Evolutionary conservation across 805 yeast genomes (phyloP), one percentile per base, ranked within the genome.

Genomic region (Yarrowia divulgata): DNA sequence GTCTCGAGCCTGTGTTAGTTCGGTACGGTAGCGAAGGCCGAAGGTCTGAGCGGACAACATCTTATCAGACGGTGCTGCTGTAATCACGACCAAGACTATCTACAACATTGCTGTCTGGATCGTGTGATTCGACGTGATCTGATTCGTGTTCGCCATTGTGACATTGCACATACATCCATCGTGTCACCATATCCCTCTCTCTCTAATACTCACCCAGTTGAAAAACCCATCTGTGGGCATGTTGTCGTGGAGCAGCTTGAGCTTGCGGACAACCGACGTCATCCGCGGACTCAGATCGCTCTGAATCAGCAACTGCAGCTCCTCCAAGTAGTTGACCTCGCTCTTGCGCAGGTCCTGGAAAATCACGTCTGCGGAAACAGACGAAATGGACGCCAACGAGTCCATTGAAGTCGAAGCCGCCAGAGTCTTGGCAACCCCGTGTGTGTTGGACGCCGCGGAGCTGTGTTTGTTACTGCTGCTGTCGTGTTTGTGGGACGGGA

Each of bases 221-320:
- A 60, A 60, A 34, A 60, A 60, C 9, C 66, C 66, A 8, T 60
- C 68, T 1, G 19, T 19, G 14, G 68, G 68, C 68, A 63, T 63
- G 14, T 63, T 63, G 23, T 63, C 68, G 19, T 63, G 68, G 32
- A 63, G 29, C 19, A 63, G n/a, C 49, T 63, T 63, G 14, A 63
- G 37, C 45, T 40, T 48, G 4, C 68, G 16, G 14, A 49, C 57
- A 6, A 63, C 39, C 12, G 46, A 19, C 14, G 57, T 48, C 45
- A 63, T 48, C 3, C 32, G 23, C 37, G 34, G 37, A 16, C 57
- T 48, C 55, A 63, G 29, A 23, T 63, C 57, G 57, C 68, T 48
- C 48, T 63, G 68, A n/a, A 63, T 48, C 57, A 63, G 29, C 45
- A 63, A 29, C 48, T 63, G 68, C 13, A 63, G 48, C 57, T 63